These are phyloP conservation scores for Alloteropsis semialata DNA, from an alignment of 176 grass and related monocot species.

Conservation along the genomic window DNA sequence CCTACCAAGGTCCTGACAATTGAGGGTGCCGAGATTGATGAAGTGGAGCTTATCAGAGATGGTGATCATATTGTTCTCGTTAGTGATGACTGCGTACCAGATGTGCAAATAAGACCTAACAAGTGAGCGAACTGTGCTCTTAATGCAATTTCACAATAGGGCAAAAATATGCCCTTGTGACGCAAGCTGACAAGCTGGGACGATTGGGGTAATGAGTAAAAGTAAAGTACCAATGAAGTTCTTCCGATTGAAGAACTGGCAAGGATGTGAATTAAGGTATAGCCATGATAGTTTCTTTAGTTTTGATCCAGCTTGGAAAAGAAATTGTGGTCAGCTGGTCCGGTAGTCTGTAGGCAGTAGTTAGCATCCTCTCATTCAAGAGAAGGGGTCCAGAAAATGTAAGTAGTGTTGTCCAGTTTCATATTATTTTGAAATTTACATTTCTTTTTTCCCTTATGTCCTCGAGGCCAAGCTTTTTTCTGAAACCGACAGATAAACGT, in stretches of 20 bases:
- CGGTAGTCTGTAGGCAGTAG: neutral
- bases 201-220: neutral
- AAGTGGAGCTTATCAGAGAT: slow-evolving; percentile 74
- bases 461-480: neutral
- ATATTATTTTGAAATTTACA: neutral
- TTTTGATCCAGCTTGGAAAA: slow-evolving; percentile 1
- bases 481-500: neutral
- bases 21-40: slow-evolving; percentile 80
- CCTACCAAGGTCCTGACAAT: slow-evolving; percentile 55
- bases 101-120: slow-evolving; percentile 14
- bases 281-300: neutral
- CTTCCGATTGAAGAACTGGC: neutral
- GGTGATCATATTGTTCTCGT: slow-evolving; percentile 74
- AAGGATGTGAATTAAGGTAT: neutral
- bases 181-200: neutral
- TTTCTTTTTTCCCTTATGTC: neutral
- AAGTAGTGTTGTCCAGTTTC: neutral
- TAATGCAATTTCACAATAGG: neutral
- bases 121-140: neutral
- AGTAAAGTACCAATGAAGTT: slow-evolving; percentile 3
- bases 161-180: neutral
- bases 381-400: neutral
- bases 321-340: slow-evolving; percentile 7
- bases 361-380: neutral
- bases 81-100: slow-evolving; percentile 37